A percentile compares a stretch with the other conserved stretches of the same genome.
Conservation (phyloP, 371 early-diverging fungal genomes). For the Apophysomyces elegans region DNA sequence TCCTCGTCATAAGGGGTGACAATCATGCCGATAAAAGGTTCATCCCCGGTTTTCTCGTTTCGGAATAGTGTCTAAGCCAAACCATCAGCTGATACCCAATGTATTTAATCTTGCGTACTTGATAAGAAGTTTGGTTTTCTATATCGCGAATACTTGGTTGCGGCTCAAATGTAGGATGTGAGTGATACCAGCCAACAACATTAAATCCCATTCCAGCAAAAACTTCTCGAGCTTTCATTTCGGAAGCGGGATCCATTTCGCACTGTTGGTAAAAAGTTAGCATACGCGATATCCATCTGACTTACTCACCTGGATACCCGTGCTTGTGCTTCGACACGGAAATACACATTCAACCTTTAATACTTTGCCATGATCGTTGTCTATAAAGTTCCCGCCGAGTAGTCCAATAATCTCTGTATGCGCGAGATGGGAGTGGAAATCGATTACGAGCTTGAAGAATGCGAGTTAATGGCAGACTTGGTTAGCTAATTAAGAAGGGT, state of each 20-base stretch:
- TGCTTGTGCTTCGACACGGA: constrained; percentile 74
- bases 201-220: constrained; percentile 71
- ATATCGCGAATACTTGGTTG: constrained; percentile 84
- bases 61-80: constrained; percentile 60
- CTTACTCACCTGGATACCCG: constrained; percentile 65
- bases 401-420: constrained; percentile 88
- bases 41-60: constrained; percentile 63
- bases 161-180: constrained; percentile 87
- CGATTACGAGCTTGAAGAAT: constrained; percentile 72
- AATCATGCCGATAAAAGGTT: constrained; percentile 87
- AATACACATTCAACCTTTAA: constrained; percentile 55
- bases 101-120: constrained; percentile 33
- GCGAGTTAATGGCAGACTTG: background rate
- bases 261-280: constrained; percentile 26
- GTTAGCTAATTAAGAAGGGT: background rate
- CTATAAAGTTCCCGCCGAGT: constrained; percentile 69
- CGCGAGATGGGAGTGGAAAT: constrained; percentile 85
- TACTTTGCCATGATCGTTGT: constrained; percentile 40
- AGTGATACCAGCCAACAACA: constrained; percentile 94
- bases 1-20: constrained; percentile 74
- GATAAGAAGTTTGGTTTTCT: constrained; percentile 83
- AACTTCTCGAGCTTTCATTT: constrained; percentile 74
- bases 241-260: constrained; percentile 74
- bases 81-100: background rate
- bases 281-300: background rate